These are phyloP conservation scores for Recurvomyces mirabilis DNA, from an alignment of 495 filamentous ascomycete species.

Conservation along the genomic window DNA sequence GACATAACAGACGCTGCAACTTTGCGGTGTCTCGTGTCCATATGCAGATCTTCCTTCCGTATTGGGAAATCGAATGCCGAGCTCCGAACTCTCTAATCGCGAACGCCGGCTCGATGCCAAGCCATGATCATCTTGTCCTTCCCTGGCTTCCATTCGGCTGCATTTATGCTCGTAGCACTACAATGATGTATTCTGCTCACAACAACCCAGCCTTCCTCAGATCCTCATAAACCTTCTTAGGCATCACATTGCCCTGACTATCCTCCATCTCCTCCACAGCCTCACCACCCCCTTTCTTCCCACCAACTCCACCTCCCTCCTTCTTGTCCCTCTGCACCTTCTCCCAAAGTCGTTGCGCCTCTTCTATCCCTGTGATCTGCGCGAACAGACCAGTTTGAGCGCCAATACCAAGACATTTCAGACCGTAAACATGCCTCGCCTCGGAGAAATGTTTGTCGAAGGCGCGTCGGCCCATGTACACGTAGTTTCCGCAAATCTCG, in stretches of 20 bases:
- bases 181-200: constrained; percentile 20
- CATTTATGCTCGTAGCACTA: not conserved
- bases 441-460: constrained; percentile 99
- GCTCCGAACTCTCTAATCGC: too few species aligned
- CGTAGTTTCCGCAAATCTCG: constrained; percentile 94
- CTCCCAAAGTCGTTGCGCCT: constrained; percentile 80
- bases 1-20: too few species aligned
- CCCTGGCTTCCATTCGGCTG: too few species aligned
- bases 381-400: constrained; percentile 75
- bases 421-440: constrained; percentile 76
- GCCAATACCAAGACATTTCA: constrained; percentile 87
- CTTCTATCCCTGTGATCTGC: constrained; percentile 84
- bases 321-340: constrained; percentile 81
- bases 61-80: too few species aligned
- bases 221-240: constrained; percentile 91
- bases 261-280: constrained; percentile 98
- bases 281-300: constrained; percentile 42
- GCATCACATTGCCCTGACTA: constrained; percentile 94
- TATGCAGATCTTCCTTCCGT: too few species aligned
- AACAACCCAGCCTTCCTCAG: constrained; percentile 61
- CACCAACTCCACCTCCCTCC: constrained; percentile 52
- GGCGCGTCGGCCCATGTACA: constrained; percentile 89
- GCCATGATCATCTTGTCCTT: too few species aligned
- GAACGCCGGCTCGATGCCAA: too few species aligned
- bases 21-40: too few species aligned